Evolutionary conservation across 139 green algal species (phyloP).

Genomic region (Chlorella sp.): DNA sequence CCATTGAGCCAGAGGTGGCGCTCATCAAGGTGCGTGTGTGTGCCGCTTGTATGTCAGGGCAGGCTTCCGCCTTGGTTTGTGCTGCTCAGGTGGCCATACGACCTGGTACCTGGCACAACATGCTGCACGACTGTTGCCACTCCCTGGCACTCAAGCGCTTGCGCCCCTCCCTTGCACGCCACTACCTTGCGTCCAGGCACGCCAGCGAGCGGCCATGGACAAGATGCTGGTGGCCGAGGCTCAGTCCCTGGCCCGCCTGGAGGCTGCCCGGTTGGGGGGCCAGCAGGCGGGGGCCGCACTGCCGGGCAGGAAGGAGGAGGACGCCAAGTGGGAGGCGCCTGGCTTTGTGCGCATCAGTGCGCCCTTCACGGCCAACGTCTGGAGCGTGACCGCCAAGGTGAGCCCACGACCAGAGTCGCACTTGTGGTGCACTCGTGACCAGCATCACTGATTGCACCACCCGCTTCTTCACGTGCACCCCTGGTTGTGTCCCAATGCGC

Average conservation of each 20-base stretch:
- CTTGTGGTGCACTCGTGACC: no score
- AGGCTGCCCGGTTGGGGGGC: constrained; percentile 13
- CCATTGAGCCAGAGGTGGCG: constrained; percentile 11
- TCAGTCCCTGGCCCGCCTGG: constrained; percentile 39
- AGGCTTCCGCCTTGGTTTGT: no score
- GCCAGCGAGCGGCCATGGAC: constrained; percentile 51
- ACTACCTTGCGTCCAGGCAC: no score
- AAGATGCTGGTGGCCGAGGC: constrained; percentile 53
- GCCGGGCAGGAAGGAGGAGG: constrained; percentile 22
- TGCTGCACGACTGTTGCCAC: no score
- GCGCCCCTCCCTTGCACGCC: no score
- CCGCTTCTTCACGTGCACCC: no score
- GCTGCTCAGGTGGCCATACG: no score
- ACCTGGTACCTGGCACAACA: no score
- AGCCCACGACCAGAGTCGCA: background rate
- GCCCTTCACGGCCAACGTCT: constrained; percentile 52
- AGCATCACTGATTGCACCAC: no score
- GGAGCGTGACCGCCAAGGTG: constrained; percentile 39
- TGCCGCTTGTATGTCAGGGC: no score
- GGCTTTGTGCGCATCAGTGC: constrained; percentile 27
- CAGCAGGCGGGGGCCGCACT: background rate
- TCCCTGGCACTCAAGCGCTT: no score
- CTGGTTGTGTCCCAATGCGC: no score
- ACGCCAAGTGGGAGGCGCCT: constrained; percentile 27
- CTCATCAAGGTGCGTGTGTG: constrained; percentile 14